Percentiles rank a stretch among this genome's conserved stretches.
Evolutionary conservation across 257 asterid genomes (phyloP).

Genomic region (Primulina eburnea): DNA sequence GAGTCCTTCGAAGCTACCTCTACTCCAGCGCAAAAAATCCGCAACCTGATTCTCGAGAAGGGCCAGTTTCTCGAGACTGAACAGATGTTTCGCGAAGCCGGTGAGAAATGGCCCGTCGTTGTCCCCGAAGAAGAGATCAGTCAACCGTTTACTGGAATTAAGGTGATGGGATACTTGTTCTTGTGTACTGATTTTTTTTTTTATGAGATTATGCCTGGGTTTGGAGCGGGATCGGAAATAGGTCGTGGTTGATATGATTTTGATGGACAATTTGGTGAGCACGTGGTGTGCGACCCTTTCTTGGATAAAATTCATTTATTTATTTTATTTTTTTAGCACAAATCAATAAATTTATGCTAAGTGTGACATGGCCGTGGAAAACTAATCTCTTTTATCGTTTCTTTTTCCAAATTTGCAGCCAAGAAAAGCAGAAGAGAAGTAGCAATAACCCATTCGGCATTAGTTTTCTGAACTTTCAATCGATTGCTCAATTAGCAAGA

Average conservation of each 20-base stretch:
- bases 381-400: background rate
- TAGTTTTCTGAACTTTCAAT: constrained; percentile 7
- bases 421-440: constrained; percentile 61
- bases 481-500: constrained; percentile 14
- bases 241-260: constrained; percentile 5
- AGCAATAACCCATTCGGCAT: constrained; percentile 31
- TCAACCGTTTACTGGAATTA: constrained; percentile 60
- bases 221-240: background rate
- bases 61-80: constrained; percentile 84
- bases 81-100: constrained; percentile 89
- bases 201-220: background rate
- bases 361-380: background rate
- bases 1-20: constrained; percentile 80
- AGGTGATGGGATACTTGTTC: constrained; percentile 39
- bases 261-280: constrained; percentile 42
- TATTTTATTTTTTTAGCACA: background rate
- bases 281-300: constrained; percentile 17
- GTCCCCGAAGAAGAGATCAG: constrained; percentile 71
- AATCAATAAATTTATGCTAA: background rate
- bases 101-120: constrained; percentile 90
- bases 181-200: background rate
- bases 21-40: constrained; percentile 77
- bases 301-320: background rate
- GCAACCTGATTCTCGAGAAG: constrained; percentile 81
- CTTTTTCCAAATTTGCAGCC: constrained; percentile 44